A percentile compares a stretch with the other conserved stretches of the same genome.
Conservation (phyloP, 1,139 yeast species). For the Hanseniaspora gamundiae region DNA sequence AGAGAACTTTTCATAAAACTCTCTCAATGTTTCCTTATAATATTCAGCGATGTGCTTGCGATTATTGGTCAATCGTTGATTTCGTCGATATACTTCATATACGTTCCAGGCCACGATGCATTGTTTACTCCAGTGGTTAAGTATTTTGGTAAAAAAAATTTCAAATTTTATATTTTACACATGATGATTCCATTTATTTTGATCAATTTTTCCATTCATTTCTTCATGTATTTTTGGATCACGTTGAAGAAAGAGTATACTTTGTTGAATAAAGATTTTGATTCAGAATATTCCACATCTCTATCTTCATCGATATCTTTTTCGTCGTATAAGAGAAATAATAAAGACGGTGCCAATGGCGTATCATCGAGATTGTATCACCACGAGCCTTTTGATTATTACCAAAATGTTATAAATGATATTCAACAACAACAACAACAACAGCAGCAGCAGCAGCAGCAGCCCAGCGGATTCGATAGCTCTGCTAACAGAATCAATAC, state of each 20-base stretch:
- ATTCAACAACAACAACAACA: constrained; percentile 1
- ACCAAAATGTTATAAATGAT: constrained; percentile 6
- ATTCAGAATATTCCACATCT: neutral
- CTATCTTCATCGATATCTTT: too few species aligned
- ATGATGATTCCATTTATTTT: constrained; percentile 17
- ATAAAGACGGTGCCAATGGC: too few species aligned
- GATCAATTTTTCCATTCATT: constrained; percentile 14
- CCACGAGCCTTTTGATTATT: constrained; percentile 3
- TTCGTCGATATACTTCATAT: constrained; percentile 24
- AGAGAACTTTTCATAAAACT: constrained; percentile 2
- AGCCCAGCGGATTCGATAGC: neutral
- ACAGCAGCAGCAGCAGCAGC: constrained; percentile 1
- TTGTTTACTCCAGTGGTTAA: constrained; percentile 20
- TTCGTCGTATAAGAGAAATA: too few species aligned
- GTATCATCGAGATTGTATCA: too few species aligned
- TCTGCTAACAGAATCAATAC: neutral
- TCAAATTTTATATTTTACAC: constrained; percentile 13
- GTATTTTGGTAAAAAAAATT: constrained; percentile 20
- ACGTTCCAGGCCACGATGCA: constrained; percentile 20
- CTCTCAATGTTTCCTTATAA: constrained; percentile 4
- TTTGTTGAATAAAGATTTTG: constrained; percentile 5
- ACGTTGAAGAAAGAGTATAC: constrained; percentile 10
- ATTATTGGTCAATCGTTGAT: constrained; percentile 21
- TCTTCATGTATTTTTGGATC: constrained; percentile 16
- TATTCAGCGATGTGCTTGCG: constrained; percentile 14